These are phyloP conservation scores for Cyberlindnera mrakii DNA, from an alignment of 805 yeast genomes.

Conservation along the genomic window DNA sequence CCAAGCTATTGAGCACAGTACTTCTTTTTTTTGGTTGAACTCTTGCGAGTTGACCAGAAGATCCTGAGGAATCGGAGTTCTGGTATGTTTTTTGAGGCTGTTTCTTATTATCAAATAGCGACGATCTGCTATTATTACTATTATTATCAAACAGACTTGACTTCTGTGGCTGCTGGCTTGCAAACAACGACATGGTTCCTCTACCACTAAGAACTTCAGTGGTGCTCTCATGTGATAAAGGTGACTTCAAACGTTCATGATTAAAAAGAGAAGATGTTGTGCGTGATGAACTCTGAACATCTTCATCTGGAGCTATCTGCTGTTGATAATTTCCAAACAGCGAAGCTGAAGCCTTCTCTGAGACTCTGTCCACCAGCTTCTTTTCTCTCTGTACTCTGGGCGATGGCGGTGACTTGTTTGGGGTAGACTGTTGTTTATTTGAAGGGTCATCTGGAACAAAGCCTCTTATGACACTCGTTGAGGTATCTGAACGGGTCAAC, in stretches of 20 bases:
- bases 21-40: constrained; percentile 15
- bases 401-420: background rate
- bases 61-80: background rate
- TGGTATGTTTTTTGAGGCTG: background rate
- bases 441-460: constrained; percentile 15
- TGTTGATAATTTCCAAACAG: constrained; percentile 6
- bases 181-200: constrained; percentile 6
- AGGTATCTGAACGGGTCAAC: constrained; percentile 20
- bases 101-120: constrained; percentile 9
- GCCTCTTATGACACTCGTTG: constrained; percentile 24
- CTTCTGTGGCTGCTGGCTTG: constrained; percentile 1
- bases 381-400: background rate
- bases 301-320: background rate
- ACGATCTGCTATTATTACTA: constrained; percentile 1
- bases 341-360: constrained; percentile 3
- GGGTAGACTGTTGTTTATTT: background rate
- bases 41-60: constrained; percentile 1
- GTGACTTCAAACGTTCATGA: constrained; percentile 18
- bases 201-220: constrained; percentile 4
- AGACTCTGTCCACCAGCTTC: background rate
- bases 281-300: background rate
- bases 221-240: constrained; percentile 20
- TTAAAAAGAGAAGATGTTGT: background rate
- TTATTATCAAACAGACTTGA: constrained; percentile 3
- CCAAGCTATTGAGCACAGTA: constrained; percentile 21